phyloP scores from a whole-genome alignment of 305 asterid genomes.

The Vinca major region DNA sequence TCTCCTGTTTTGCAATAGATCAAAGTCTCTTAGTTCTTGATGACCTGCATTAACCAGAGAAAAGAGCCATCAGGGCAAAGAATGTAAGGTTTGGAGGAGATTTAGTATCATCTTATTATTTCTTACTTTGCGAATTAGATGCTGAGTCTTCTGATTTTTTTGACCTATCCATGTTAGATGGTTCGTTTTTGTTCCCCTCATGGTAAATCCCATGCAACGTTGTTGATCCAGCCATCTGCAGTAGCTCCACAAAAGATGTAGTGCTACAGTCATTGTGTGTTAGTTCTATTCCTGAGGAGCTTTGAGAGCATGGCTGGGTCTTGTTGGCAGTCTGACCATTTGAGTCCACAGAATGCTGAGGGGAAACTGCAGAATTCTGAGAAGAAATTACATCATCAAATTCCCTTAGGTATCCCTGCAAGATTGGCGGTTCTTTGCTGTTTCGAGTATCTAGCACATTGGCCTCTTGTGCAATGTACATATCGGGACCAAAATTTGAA shows the following conservation, averaged over 20 bases:
- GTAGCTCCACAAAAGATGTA: constrained; percentile 43
- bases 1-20: no score
- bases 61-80: constrained; percentile 22
- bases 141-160: constrained; percentile 27
- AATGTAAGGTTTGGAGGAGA: constrained; percentile 13
- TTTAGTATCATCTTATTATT: constrained; percentile 17
- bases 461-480: constrained; percentile 33
- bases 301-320: constrained; percentile 35
- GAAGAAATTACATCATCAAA: constrained; percentile 56
- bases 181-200: constrained; percentile 27
- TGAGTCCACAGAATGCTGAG: constrained; percentile 53
- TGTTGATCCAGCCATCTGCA: constrained; percentile 46
- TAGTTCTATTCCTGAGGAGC: constrained; percentile 44
- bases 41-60: constrained; percentile 25
- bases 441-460: constrained; percentile 23
- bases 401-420: constrained; percentile 41
- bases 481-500: constrained; percentile 31
- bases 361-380: constrained; percentile 50
- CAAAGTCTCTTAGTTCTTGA: constrained; percentile 20
- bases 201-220: constrained; percentile 33
- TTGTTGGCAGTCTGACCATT: constrained; percentile 39
- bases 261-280: constrained; percentile 23
- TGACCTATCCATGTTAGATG: constrained; percentile 18
- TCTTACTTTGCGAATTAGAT: constrained; percentile 30
- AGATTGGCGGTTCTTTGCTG: constrained; percentile 20